Conservation (phyloP, 148 eudicot genomes). For the Silene uniflora region DNA sequence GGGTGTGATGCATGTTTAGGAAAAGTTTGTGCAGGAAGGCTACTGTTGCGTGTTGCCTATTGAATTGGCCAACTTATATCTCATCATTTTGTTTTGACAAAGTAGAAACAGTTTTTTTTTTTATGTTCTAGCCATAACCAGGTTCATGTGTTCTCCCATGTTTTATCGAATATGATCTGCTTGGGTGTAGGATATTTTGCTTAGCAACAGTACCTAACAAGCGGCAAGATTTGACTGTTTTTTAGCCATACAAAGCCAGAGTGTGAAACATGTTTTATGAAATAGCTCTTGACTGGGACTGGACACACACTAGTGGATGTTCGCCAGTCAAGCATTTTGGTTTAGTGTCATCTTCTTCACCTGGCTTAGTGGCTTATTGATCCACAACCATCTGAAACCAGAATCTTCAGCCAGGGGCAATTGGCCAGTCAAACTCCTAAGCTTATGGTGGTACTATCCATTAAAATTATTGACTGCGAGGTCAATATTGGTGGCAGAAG, state of each 20-base stretch:
- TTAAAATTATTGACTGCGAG: too few species aligned
- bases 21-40: background rate
- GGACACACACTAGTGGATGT: too few species aligned
- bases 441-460: background rate
- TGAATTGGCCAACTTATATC: background rate
- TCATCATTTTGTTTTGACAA: slow-evolving; percentile 1
- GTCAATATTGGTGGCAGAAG: too few species aligned
- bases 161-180: background rate
- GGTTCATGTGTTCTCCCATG: background rate
- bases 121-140: background rate
- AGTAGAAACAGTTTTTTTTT: background rate
- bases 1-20: background rate
- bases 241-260: background rate
- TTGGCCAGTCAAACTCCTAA: background rate
- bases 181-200: background rate
- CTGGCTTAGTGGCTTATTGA: background rate
- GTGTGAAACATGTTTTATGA: background rate
- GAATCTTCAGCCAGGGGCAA: background rate
- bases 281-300: background rate
- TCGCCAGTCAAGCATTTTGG: background rate
- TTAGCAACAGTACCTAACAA: background rate
- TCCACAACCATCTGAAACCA: background rate
- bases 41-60: background rate
- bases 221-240: background rate
- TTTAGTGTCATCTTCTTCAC: background rate